Evolutionary conservation across 1,284 basidiomycete species (phyloP).

Genomic region (Malassezia obtusa): DNA sequence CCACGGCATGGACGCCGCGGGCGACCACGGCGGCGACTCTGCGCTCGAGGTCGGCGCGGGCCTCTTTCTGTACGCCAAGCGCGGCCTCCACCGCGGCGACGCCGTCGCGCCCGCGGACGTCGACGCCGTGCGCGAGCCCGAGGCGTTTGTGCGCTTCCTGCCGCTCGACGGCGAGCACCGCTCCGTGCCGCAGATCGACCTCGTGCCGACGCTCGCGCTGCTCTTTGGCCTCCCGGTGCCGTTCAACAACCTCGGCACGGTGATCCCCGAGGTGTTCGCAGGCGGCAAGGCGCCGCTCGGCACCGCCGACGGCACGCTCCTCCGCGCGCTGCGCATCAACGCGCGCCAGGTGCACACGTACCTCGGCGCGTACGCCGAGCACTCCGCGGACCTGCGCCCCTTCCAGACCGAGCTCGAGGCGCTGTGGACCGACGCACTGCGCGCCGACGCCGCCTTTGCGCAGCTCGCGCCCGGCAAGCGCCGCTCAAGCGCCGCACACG

Average conservation of each 20-base stretch:
- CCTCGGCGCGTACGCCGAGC: slow-evolving; percentile 61
- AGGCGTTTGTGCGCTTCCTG: slow-evolving; percentile 23
- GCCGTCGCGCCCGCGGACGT: slow-evolving; percentile 6
- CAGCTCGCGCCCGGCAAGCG: slow-evolving; percentile 14
- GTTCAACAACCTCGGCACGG: slow-evolving; percentile 81
- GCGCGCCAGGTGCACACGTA: slow-evolving; percentile 68
- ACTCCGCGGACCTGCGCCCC: slow-evolving; percentile 58
- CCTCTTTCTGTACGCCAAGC: slow-evolving; percentile 67
- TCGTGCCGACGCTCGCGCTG: slow-evolving; percentile 81
- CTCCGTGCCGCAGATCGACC: slow-evolving; percentile 80
- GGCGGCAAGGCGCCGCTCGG: neutral
- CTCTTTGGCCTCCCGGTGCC: slow-evolving; percentile 86
- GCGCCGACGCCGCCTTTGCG: slow-evolving; percentile 24
- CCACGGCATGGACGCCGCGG: slow-evolving; percentile 90
- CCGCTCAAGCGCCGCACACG: neutral
- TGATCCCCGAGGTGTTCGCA: slow-evolving; percentile 80
- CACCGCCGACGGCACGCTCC: slow-evolving; percentile 49
- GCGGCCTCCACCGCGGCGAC: neutral
- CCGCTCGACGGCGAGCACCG: slow-evolving; percentile 52
- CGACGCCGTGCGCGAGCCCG: slow-evolving; percentile 10
- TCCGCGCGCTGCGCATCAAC: slow-evolving; percentile 63
- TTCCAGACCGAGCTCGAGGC: slow-evolving; percentile 37
- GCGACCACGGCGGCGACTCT: slow-evolving; percentile 91
- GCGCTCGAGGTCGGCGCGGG: slow-evolving; percentile 73
- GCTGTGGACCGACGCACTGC: slow-evolving; percentile 24